phyloP scores from a whole-genome alignment of 192 early-diverging fungal species.

The Backusella psychrophila region DNA sequence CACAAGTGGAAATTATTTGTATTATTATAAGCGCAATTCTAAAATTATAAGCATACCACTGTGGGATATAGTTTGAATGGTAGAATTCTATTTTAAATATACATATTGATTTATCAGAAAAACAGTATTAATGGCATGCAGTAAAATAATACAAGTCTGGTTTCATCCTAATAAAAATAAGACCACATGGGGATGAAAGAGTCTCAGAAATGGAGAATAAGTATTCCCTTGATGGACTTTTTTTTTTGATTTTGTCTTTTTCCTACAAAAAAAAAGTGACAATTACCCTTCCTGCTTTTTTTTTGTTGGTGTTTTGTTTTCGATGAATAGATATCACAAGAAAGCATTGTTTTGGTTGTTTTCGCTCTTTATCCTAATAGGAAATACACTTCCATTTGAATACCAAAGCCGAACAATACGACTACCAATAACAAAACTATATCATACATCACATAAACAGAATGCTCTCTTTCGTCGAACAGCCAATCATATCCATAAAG shows the following conservation, averaged over 20 bases:
- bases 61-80: background rate
- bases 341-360: background rate
- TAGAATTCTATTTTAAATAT: background rate
- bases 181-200: background rate
- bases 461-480: background rate
- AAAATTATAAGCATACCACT: background rate
- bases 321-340: background rate
- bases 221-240: background rate
- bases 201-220: background rate
- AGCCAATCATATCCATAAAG: background rate
- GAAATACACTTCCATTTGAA: background rate
- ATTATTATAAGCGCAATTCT: no score
- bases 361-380: background rate
- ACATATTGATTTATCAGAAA: background rate
- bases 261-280: background rate
- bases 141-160: background rate
- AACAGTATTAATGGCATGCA: background rate
- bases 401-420: background rate
- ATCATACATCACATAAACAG: background rate
- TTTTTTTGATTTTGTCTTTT: background rate
- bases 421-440: background rate
- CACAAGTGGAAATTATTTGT: background rate
- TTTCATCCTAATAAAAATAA: constrained; percentile 2
- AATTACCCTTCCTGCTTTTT: background rate
- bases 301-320: background rate